phyloP scores from a whole-genome alignment of 768 basidiomycete species.

The Rhizopogon vinicolor region DNA sequence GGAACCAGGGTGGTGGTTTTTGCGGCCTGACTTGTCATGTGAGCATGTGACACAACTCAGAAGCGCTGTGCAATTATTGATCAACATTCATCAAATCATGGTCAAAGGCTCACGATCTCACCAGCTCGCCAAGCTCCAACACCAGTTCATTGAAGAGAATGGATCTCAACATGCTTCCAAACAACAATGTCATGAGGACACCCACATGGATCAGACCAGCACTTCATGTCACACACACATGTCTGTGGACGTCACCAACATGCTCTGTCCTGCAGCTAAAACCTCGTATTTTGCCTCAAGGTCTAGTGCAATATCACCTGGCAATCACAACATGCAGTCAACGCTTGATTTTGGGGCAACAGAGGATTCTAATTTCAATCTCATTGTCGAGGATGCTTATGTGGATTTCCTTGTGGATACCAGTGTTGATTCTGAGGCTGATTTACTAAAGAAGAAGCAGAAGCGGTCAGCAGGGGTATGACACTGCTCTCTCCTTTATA shows the following conservation, averaged over 20 bases:
- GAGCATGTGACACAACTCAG: no score
- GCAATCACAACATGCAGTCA: neutral
- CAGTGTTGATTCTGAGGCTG: neutral
- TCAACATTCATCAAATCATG: neutral
- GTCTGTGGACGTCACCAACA: neutral
- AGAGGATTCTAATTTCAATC: neutral
- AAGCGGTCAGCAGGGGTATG: neutral
- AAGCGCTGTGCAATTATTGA: neutral
- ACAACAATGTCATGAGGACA: neutral
- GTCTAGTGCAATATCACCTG: neutral
- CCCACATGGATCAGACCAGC: neutral
- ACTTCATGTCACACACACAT: neutral
- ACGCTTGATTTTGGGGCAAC: neutral
- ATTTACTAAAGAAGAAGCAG: neutral
- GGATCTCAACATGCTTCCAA: neutral
- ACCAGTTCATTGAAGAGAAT: neutral
- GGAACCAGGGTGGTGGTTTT: constrained; percentile 82
- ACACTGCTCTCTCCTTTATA: no score
- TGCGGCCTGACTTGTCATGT: constrained; percentile 38
- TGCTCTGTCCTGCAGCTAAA: neutral
- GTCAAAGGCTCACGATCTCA: neutral
- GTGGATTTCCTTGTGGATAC: neutral
- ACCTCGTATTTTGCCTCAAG: neutral
- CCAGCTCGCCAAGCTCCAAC: neutral
- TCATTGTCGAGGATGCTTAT: neutral